Percentiles rank a stretch among this genome's conserved stretches.
These are phyloP conservation scores for Hippophae rhamnoides DNA, from an alignment of 306 rosid species.

Conservation along the genomic window DNA sequence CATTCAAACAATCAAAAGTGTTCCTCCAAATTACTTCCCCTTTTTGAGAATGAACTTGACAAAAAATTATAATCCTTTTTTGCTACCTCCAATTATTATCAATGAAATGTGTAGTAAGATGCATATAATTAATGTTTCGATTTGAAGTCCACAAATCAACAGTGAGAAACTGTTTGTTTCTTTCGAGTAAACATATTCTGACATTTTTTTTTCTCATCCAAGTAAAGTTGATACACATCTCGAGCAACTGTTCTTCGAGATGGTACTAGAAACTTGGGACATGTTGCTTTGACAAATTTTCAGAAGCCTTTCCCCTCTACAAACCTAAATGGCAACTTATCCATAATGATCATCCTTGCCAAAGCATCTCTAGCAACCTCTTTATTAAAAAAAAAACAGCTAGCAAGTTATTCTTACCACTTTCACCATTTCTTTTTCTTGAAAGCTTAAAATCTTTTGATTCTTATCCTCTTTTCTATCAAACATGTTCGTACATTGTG, in stretches of 20 bases:
- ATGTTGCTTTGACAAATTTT: not conserved
- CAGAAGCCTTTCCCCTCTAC: not conserved
- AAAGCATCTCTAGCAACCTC: not conserved
- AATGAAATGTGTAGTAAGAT: too few species aligned
- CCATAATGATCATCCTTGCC: not conserved
- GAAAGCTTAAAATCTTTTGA: not conserved
- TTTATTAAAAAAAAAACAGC: not conserved
- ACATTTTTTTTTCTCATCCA: not conserved
- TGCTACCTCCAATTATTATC: too few species aligned
- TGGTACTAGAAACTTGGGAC: not conserved
- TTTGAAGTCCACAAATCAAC: not conserved
- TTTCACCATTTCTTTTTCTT: not conserved
- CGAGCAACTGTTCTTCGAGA: not conserved
- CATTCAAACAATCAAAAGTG: too few species aligned
- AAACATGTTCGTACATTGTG: not conserved
- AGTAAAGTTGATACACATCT: not conserved
- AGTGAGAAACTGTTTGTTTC: not conserved
- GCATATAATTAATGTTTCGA: too few species aligned
- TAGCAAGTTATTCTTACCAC: not conserved
- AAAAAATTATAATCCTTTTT: too few species aligned
- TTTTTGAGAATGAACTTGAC: too few species aligned
- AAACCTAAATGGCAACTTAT: not conserved
- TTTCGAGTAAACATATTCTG: not conserved
- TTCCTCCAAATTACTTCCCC: too few species aligned
- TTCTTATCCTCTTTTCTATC: not conserved